A percentile compares a stretch with the other conserved stretches of the same genome.
Evolutionary conservation across 139 green algal species (phyloP).

Genomic region (Diplosphaera chodatii): DNA sequence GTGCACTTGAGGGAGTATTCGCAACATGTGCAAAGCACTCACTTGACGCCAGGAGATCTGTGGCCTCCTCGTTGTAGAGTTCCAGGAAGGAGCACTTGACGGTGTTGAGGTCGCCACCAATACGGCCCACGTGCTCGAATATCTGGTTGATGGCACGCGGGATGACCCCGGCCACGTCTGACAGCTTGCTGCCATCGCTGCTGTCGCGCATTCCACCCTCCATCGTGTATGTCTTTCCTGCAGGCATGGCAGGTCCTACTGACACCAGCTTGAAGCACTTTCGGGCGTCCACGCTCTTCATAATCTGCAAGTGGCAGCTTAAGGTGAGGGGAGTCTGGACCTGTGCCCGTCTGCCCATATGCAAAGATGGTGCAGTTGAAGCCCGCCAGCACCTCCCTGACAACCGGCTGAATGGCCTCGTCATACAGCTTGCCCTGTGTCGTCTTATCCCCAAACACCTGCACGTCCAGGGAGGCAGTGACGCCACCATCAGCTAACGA

Average conservation of each 20-base stretch:
- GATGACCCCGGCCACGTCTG: constrained; percentile 79
- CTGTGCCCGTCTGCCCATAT: constrained; percentile 89
- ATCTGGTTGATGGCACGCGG: constrained; percentile 91
- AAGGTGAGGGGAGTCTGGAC: too few relatives aligned
- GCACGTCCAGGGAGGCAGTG: too few relatives aligned
- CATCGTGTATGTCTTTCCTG: constrained; percentile 97
- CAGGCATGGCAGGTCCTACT: too few relatives aligned
- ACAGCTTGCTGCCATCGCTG: constrained; percentile 44
- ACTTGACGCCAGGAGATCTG: constrained; percentile 79
- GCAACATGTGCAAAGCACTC: constrained; percentile 2
- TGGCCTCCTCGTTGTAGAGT: constrained; percentile 99
- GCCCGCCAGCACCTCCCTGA: constrained; percentile 90
- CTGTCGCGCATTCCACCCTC: constrained; percentile 68
- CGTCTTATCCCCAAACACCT: constrained; percentile 82
- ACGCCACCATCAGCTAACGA: too few relatives aligned
- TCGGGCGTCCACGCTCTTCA: too few relatives aligned
- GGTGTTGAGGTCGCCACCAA: constrained; percentile 39
- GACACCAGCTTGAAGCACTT: too few relatives aligned
- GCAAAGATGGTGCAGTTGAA: constrained; percentile 92
- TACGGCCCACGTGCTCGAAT: constrained; percentile 79
- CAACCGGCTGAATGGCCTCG: constrained; percentile 79
- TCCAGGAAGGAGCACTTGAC: constrained; percentile 88
- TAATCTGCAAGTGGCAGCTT: too few relatives aligned
- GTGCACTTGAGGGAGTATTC: too few relatives aligned
- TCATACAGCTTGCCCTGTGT: constrained; percentile 84